Conservation (phyloP, 805 yeast species). For the Blastobotrys terrestris region DNA sequence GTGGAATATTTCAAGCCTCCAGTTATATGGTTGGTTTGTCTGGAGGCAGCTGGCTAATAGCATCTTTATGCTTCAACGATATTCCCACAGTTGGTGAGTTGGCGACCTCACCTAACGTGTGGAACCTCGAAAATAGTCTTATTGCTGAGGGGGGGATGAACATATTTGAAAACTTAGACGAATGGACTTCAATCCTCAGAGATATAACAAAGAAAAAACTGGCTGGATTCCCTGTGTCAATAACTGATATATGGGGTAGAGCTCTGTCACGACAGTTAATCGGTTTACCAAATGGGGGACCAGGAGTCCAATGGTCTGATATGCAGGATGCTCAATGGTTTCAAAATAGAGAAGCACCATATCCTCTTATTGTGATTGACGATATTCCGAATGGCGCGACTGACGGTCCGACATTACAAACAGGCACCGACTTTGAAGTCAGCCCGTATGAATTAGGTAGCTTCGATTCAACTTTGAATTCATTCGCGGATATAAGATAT, state of each 20-base stretch:
- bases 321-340: conserved; percentile 53
- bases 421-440: conserved; percentile 51
- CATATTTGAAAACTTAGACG: conserved; percentile 28
- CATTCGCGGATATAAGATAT: conserved; percentile 61
- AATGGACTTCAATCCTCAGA: conserved; percentile 37
- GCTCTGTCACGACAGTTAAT: conserved; percentile 60
- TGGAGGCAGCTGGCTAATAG: conserved; percentile 79
- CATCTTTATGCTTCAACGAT: conserved; percentile 58
- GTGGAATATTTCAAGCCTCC: conserved; percentile 64
- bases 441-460: conserved; percentile 74
- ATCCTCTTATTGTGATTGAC: conserved; percentile 50
- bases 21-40: conserved; percentile 70
- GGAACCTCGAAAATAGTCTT: conserved; percentile 55
- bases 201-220: conserved; percentile 47
- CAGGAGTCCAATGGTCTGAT: conserved; percentile 49
- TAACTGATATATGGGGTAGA: conserved; percentile 80
- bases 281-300: conserved; percentile 45
- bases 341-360: conserved; percentile 53
- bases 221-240: conserved; percentile 63
- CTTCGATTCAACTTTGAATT: conserved; percentile 69
- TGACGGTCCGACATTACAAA: conserved; percentile 43
- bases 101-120: conserved; percentile 40
- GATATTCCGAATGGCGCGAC: conserved; percentile 35
- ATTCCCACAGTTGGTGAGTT: conserved; percentile 65
- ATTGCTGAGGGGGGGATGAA: conserved; percentile 44